Conservation (phyloP, 2,329 filamentous ascomycete species). For the Exophiala calicioides region DNA sequence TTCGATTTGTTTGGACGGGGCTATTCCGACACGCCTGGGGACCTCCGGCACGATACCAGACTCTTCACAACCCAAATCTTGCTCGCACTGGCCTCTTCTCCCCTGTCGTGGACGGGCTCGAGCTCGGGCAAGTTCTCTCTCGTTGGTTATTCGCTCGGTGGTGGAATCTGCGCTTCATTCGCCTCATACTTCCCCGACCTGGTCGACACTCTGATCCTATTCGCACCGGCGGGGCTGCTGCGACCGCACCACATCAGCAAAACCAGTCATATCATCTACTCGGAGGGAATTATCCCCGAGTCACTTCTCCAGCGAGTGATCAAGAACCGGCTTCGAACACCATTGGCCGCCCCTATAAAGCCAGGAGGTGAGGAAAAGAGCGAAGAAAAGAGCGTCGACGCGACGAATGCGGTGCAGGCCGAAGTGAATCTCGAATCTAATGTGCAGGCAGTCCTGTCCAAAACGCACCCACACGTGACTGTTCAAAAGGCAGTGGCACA, state of each 20-base stretch:
- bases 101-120: conserved; percentile 63
- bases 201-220: conserved; percentile 69
- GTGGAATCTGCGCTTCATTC: conserved; percentile 71
- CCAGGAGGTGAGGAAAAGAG: conserved; percentile 32
- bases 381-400: conserved; percentile 41
- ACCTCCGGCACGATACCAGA: conserved; percentile 69
- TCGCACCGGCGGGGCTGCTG: conserved; percentile 78
- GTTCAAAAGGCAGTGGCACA: conserved; percentile 66
- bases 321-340: conserved; percentile 50
- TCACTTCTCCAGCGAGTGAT: conserved; percentile 56
- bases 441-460: conserved; percentile 53
- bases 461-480: conserved; percentile 54
- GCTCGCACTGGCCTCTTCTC: conserved; percentile 68
- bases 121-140: conserved; percentile 62
- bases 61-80: conserved; percentile 74
- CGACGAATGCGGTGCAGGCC: conserved; percentile 44
- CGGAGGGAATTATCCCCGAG: conserved; percentile 60
- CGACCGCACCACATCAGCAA: conserved; percentile 63
- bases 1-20: conserved; percentile 73
- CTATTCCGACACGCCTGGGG: conserved; percentile 68
- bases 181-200: conserved; percentile 68
- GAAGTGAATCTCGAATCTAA: conserved; percentile 40
- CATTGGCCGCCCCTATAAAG: conserved; percentile 37
- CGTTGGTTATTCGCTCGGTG: conserved; percentile 78
- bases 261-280: conserved; percentile 65